A percentile compares a stretch with the other conserved stretches of the same genome.
These are phyloP conservation scores for Millerozyma miso DNA, from an alignment of 805 yeast genomes.

Conservation along the genomic window DNA sequence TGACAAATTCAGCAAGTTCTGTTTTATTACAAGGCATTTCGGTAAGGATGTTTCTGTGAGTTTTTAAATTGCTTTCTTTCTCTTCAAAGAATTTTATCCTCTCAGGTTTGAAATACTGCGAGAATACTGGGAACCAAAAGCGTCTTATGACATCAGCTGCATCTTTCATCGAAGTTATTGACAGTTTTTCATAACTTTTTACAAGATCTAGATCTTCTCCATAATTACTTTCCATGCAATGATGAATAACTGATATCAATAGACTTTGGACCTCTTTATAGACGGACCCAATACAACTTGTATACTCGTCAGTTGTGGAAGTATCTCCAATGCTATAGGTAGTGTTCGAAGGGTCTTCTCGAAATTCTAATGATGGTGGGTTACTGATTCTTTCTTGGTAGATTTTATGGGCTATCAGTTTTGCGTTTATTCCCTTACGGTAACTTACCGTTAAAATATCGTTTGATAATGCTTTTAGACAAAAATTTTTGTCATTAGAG, in stretches of 20 bases:
- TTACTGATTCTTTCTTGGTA: conserved; percentile 27
- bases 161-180: conserved; percentile 34
- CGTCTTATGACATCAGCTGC: conserved; percentile 40
- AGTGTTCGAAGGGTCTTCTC: not conserved
- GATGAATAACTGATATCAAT: conserved; percentile 44
- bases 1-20: conserved; percentile 27
- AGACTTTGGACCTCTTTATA: conserved; percentile 40
- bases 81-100: conserved; percentile 17
- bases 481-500: conserved; percentile 81
- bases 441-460: conserved; percentile 60
- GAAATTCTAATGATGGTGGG: not conserved
- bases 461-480: conserved; percentile 70
- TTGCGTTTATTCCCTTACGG: conserved; percentile 41
- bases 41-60: conserved; percentile 11
- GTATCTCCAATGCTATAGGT: not conserved
- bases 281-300: conserved; percentile 12
- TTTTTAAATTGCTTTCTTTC: conserved; percentile 11
- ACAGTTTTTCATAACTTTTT: conserved; percentile 39
- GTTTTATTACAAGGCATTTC: conserved; percentile 22
- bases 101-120: conserved; percentile 37
- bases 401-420: conserved; percentile 38
- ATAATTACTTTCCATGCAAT: conserved; percentile 49
- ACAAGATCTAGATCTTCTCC: conserved; percentile 54
- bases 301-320: not conserved
- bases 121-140: conserved; percentile 57